Conservation (phyloP, 148 eudicot genomes). For the Talinum fruticosum region DNA sequence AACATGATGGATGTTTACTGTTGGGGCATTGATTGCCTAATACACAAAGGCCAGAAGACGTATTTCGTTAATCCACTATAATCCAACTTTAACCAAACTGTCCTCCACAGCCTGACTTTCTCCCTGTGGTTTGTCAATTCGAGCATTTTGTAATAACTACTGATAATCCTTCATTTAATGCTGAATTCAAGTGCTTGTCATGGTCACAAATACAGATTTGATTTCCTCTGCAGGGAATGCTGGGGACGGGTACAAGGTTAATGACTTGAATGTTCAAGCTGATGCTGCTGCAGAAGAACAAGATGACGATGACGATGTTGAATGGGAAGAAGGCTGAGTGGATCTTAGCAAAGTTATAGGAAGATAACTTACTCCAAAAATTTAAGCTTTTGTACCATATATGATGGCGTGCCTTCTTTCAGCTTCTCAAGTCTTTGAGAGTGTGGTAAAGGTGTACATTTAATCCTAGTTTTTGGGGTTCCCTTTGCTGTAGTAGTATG, state of each 20-base stretch:
- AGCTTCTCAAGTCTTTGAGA: not conserved
- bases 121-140: not conserved
- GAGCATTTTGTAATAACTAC: no score
- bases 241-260: slow-evolving; percentile 50
- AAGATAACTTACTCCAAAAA: not conserved
- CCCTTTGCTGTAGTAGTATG: not conserved
- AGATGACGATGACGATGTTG: slow-evolving; percentile 56
- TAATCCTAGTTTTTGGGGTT: not conserved
- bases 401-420: not conserved
- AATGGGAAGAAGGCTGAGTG: slow-evolving; percentile 89
- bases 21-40: not conserved
- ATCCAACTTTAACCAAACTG: not conserved
- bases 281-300: slow-evolving; percentile 59
- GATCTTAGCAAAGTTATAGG: not conserved
- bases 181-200: not conserved
- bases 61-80: not conserved
- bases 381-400: not conserved
- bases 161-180: no score
- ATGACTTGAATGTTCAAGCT: slow-evolving; percentile 80
- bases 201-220: not conserved
- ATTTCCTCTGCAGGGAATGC: slow-evolving; percentile 49
- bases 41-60: not conserved
- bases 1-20: not conserved
- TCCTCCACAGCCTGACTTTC: not conserved
- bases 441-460: not conserved